These are phyloP conservation scores for Suillus bovinus DNA, from an alignment of 768 basidiomycete species.

Conservation along the genomic window DNA sequence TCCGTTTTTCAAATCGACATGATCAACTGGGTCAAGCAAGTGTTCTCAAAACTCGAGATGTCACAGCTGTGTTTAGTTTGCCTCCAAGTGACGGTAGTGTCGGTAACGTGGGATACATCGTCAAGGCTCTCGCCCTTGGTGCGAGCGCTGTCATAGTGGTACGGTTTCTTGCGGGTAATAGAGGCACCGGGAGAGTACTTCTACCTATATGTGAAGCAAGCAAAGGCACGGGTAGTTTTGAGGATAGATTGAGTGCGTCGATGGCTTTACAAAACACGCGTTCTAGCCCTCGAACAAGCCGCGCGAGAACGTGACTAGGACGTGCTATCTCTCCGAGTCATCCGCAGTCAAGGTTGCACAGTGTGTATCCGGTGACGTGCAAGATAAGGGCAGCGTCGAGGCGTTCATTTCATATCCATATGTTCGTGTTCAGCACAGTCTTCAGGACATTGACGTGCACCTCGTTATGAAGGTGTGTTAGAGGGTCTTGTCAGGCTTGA, in stretches of 20 bases:
- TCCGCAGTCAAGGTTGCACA: slow-evolving; percentile 95
- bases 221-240: slow-evolving; percentile 99
- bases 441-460: slow-evolving; percentile 88
- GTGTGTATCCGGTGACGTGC: slow-evolving; percentile 94
- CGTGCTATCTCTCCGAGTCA: slow-evolving; percentile 57
- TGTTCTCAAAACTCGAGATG: slow-evolving; percentile 86
- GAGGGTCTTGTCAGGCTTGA: slow-evolving; percentile 82
- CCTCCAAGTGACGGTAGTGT: slow-evolving; percentile 93
- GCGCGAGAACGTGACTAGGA: slow-evolving; percentile 91
- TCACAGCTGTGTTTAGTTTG: slow-evolving; percentile 94
- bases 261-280: slow-evolving; percentile 45
- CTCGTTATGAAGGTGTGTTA: slow-evolving; percentile 65
- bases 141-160: slow-evolving; percentile 99
- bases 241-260: slow-evolving; percentile 51
- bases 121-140: slow-evolving; percentile 93
- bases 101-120: slow-evolving; percentile 93
- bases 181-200: slow-evolving; percentile 99
- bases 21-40: slow-evolving; percentile 88
- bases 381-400: slow-evolving; percentile 94
- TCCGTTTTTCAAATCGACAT: slow-evolving; percentile 92
- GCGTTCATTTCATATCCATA: slow-evolving; percentile 88
- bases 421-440: slow-evolving; percentile 82
- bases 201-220: slow-evolving; percentile 97
- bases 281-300: slow-evolving; percentile 46
- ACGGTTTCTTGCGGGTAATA: slow-evolving; percentile 89